These are phyloP conservation scores for Lotus japonicus DNA, from an alignment of 306 rosid genomes.

Conservation along the genomic window DNA sequence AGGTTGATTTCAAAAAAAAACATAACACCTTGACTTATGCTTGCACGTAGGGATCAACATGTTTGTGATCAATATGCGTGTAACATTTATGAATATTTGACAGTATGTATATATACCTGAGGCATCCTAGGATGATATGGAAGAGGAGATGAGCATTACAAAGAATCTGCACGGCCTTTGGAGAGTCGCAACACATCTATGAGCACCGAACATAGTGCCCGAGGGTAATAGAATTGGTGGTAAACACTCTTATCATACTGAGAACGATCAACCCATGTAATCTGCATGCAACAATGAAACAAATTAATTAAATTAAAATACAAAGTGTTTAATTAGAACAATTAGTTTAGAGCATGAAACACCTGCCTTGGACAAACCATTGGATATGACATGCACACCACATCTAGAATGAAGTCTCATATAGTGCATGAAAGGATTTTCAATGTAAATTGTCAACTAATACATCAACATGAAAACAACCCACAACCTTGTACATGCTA, in stretches of 20 bases:
- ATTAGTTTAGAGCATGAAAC: not conserved
- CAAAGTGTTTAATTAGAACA: no score
- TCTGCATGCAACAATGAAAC: slow-evolving; percentile 31
- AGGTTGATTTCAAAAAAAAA: no score
- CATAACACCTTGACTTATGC: slow-evolving; percentile 30
- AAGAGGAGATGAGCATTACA: slow-evolving; percentile 39
- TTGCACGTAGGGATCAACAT: slow-evolving; percentile 16
- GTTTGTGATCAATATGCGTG: no score
- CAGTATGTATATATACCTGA: slow-evolving; percentile 25
- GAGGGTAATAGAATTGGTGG: slow-evolving; percentile 54
- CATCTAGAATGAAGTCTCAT: slow-evolving; percentile 85
- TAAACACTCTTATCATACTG: slow-evolving; percentile 54
- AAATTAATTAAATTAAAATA: not conserved
- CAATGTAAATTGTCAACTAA: slow-evolving; percentile 51
- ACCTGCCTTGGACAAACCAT: slow-evolving; percentile 68
- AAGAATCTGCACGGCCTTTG: slow-evolving; percentile 65
- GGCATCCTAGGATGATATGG: slow-evolving; percentile 40
- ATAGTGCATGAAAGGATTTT: slow-evolving; percentile 27
- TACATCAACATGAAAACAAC: slow-evolving; percentile 75
- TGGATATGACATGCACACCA: slow-evolving; percentile 61
- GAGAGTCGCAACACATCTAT: slow-evolving; percentile 80
- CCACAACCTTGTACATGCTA: slow-evolving; percentile 77
- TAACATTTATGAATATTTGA: not conserved
- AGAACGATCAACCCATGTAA: no score
- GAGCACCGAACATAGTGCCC: slow-evolving; percentile 73